phyloP scores from a whole-genome alignment of 1,284 basidiomycete species.

The Peniophora sp. region DNA sequence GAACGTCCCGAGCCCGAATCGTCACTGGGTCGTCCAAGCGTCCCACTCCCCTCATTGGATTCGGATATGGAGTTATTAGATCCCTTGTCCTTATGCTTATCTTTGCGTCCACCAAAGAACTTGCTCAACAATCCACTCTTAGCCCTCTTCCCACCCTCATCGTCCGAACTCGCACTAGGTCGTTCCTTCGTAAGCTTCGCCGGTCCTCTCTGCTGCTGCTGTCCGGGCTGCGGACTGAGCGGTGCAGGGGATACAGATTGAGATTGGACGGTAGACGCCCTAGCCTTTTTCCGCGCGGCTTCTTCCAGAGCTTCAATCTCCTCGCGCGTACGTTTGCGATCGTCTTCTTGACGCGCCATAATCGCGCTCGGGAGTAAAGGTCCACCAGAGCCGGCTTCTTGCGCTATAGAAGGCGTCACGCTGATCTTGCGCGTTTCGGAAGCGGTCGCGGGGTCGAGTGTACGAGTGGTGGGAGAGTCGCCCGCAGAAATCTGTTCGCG shows the following conservation, averaged over 20 bases:
- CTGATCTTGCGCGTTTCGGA: conserved; percentile 12
- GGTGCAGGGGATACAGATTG: conserved; percentile 6
- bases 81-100: conserved; percentile 62
- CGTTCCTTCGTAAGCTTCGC: conserved; percentile 66
- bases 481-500: conserved; percentile 7
- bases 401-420: conserved; percentile 11
- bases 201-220: conserved; percentile 15
- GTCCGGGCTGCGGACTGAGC: conserved; percentile 1
- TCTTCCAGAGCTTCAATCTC: conserved; percentile 54
- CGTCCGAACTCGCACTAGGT: conserved; percentile 27
- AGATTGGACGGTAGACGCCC: conserved; percentile 13
- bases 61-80: conserved; percentile 32
- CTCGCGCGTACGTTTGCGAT: conserved; percentile 50
- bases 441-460: conserved; percentile 12
- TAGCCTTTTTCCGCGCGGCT: conserved; percentile 45
- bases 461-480: conserved; percentile 4
- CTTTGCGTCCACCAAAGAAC: conserved; percentile 66
- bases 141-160: conserved; percentile 49
- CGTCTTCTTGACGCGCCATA: conserved; percentile 47
- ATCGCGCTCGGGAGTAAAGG: conserved; percentile 38
- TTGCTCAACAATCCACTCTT: conserved; percentile 66
- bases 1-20: neutral
- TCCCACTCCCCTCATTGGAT: conserved; percentile 13
- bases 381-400: conserved; percentile 15
- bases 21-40: neutral